These are phyloP conservation scores for Xylaria palmicola DNA, from an alignment of 495 filamentous ascomycete species.

Conservation along the genomic window DNA sequence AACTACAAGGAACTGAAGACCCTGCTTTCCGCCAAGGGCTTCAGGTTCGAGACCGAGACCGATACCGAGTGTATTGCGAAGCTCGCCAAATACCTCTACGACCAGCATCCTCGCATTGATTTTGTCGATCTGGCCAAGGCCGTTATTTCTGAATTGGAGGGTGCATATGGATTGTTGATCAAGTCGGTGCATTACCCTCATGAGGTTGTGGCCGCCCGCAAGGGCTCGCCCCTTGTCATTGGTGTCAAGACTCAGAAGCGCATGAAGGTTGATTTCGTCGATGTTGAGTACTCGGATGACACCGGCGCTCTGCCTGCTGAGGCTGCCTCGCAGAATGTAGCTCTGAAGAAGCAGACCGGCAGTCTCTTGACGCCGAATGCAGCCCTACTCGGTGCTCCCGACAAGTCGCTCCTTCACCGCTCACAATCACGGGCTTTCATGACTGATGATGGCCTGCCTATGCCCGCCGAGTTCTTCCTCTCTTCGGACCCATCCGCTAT, in stretches of 20 bases:
- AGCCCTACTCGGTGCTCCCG: constrained; percentile 78
- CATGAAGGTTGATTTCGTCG: constrained; percentile 99
- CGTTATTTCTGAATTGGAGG: constrained; percentile 96
- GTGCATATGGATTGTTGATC: constrained; percentile 91
- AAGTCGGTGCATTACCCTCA: constrained; percentile 99
- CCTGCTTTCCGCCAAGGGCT: constrained; percentile 88
- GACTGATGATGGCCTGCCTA: constrained; percentile 93
- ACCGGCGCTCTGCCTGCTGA: constrained; percentile 80
- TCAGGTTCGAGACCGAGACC: constrained; percentile 97
- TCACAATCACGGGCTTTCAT: constrained; percentile 98
- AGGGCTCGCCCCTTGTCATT: constrained; percentile 94
- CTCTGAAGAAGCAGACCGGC: constrained; percentile 75
- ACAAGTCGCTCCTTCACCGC: constrained; percentile 96
- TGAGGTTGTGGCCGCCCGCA: constrained; percentile 95
- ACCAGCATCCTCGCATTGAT: constrained; percentile 89
- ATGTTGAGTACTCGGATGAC: constrained; percentile 93
- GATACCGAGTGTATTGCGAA: constrained; percentile 99
- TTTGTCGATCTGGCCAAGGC: constrained; percentile 96
- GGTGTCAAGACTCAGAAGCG: constrained; percentile 94
- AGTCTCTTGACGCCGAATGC: constrained; percentile 62
- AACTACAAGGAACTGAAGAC: constrained; percentile 99
- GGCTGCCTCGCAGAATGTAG: constrained; percentile 92
- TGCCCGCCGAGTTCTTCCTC: constrained; percentile 98
- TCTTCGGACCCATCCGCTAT: constrained; percentile 98
- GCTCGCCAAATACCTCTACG: constrained; percentile 96